A percentile compares a stretch with the other conserved stretches of the same genome.
These are phyloP conservation scores for Phytophthora aleatoria DNA, from an alignment of 352 stramenopile genomes.

Conservation along the genomic window DNA sequence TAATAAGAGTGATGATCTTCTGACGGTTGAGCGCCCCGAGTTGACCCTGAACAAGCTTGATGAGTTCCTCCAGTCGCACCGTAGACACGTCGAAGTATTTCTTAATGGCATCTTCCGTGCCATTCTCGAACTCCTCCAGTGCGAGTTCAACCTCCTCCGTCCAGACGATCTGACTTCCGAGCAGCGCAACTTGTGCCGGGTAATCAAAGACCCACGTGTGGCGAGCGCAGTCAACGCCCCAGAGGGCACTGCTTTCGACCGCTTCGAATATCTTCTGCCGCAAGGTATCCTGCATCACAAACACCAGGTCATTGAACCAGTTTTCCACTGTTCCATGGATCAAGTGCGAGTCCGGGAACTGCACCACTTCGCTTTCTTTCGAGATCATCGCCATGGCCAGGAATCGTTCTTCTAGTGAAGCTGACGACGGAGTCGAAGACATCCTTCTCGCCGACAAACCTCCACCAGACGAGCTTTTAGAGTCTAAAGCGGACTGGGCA, in stretches of 20 bases:
- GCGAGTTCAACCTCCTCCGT: slow-evolving; percentile 91
- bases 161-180: slow-evolving; percentile 94
- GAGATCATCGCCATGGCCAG: slow-evolving; percentile 92
- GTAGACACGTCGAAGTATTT: slow-evolving; percentile 94
- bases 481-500: slow-evolving; percentile 25
- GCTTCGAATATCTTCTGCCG: slow-evolving; percentile 87
- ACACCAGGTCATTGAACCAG: slow-evolving; percentile 95
- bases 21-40: slow-evolving; percentile 70
- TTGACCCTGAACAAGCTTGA: slow-evolving; percentile 92
- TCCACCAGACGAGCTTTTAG: slow-evolving; percentile 7
- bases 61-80: slow-evolving; percentile 90
- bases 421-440: slow-evolving; percentile 19
- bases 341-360: slow-evolving; percentile 75
- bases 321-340: slow-evolving; percentile 90
- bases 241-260: slow-evolving; percentile 93
- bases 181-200: slow-evolving; percentile 74
- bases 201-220: slow-evolving; percentile 93
- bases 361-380: slow-evolving; percentile 95
- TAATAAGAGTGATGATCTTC: slow-evolving; percentile 98
- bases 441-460: slow-evolving; percentile 22
- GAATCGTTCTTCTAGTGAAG: slow-evolving; percentile 49
- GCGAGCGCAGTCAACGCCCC: slow-evolving; percentile 83
- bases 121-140: slow-evolving; percentile 95
- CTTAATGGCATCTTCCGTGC: slow-evolving; percentile 95
- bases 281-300: slow-evolving; percentile 93